phyloP scores from a whole-genome alignment of 768 basidiomycete species.

The Leucocoprinus birnbaumii region DNA sequence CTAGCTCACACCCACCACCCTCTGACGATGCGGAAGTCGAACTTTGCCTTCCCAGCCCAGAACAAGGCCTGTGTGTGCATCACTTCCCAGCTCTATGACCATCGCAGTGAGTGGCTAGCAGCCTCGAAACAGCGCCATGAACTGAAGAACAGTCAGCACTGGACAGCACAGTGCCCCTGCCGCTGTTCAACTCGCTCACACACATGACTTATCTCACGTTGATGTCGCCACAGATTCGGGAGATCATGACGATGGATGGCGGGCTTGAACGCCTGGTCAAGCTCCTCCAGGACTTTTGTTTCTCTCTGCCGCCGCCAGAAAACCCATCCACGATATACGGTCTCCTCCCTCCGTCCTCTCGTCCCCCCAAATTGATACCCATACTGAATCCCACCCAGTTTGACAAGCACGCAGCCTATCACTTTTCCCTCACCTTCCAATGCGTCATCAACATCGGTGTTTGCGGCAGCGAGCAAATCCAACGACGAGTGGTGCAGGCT shows the following conservation, averaged over 20 bases:
- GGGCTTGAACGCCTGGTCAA: conserved; percentile 97
- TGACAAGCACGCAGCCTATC: conserved; percentile 83
- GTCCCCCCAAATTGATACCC: conserved; percentile 52
- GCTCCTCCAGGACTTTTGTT: no score
- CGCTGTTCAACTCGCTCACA: no score
- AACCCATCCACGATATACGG: conserved; percentile 77
- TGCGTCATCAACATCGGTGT: conserved; percentile 98
- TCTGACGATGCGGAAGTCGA: conserved; percentile 91
- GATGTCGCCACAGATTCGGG: conserved; percentile 95
- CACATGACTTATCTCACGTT: conserved; percentile 96
- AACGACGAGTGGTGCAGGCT: conserved; percentile 93
- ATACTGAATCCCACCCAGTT: conserved; percentile 66
- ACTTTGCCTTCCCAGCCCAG: conserved; percentile 94
- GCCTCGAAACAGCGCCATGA: not conserved
- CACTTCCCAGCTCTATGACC: conserved; percentile 85
- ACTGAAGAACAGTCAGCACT: conserved; percentile 36
- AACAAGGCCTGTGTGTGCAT: conserved; percentile 95
- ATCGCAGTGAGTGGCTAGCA: no score
- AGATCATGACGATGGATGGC: conserved; percentile 97
- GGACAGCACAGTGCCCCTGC: conserved; percentile 47
- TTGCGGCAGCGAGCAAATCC: conserved; percentile 87
- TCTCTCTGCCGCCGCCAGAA: conserved; percentile 79
- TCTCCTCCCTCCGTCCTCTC: conserved; percentile 62
- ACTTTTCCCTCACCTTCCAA: conserved; percentile 92
- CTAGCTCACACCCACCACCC: conserved; percentile 1